These are phyloP conservation scores for Termitomyces sp. DNA, from an alignment of 768 basidiomycete genomes.

Conservation along the genomic window DNA sequence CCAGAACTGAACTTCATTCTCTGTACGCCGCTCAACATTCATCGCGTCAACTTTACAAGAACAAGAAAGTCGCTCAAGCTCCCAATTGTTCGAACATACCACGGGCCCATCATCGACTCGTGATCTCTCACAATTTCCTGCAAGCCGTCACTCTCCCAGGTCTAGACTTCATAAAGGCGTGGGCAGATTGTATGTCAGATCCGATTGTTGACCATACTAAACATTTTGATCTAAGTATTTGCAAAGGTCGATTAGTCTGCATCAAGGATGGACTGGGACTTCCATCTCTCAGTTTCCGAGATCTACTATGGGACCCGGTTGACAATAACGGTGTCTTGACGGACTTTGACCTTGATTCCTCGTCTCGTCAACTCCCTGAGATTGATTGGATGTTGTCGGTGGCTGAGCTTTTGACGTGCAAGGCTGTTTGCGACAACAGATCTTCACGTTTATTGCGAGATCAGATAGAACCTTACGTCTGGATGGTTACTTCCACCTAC, in stretches of 20 bases:
- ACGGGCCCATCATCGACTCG: background rate
- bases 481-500: conserved; percentile 11
- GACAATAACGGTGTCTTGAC: conserved; percentile 8
- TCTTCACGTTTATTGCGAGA: conserved; percentile 1
- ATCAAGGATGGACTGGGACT: background rate
- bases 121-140: background rate
- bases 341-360: conserved; percentile 15
- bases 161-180: conserved; percentile 14
- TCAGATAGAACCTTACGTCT: conserved; percentile 14
- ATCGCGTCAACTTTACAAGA: background rate
- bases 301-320: conserved; percentile 8
- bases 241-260: background rate
- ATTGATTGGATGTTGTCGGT: background rate
- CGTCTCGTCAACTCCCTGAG: background rate
- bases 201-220: background rate
- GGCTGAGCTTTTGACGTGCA: conserved; percentile 11
- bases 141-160: conserved; percentile 7
- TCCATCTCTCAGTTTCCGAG: background rate
- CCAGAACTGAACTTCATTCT: background rate
- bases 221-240: background rate
- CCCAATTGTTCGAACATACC: background rate
- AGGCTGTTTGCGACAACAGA: conserved; percentile 13
- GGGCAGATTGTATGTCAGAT: conserved; percentile 13
- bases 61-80: background rate
- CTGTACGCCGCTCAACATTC: background rate